These are phyloP conservation scores for Tetrapyrgos nigripes DNA, from an alignment of 1,284 basidiomycete species.

Conservation along the genomic window DNA sequence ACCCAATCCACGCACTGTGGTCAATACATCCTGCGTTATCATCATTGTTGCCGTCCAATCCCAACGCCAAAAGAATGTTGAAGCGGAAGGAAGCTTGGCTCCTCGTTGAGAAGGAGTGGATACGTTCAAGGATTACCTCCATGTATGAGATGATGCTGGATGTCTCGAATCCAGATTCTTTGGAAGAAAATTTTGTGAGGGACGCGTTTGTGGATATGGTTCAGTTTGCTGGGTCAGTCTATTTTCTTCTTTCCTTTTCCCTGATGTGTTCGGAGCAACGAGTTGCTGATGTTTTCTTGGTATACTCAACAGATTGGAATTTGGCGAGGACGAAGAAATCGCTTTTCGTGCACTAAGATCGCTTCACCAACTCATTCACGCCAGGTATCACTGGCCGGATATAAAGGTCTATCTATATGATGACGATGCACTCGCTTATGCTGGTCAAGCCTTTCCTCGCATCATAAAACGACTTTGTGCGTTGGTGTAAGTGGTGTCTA, in stretches of 20 bases:
- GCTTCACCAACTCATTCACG: background rate
- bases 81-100: constrained; percentile 3
- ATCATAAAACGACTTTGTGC: background rate
- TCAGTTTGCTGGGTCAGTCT: constrained; percentile 9
- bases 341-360: constrained; percentile 8
- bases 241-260: background rate
- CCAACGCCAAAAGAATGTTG: background rate
- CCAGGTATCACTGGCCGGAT: background rate
- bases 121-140: constrained; percentile 13
- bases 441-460: background rate
- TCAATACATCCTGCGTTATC: background rate
- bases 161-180: background rate
- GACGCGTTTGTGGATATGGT: constrained; percentile 4
- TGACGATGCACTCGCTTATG: background rate
- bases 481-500: background rate
- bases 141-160: constrained; percentile 8
- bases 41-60: background rate
- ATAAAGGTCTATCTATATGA: background rate
- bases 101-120: background rate
- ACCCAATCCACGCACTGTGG: constrained; percentile 2
- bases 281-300: background rate
- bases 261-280: background rate
- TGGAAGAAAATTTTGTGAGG: background rate
- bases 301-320: background rate
- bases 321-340: background rate